Evolutionary conservation across 192 early-diverging fungal species (phyloP), one percentile per base, ranked within the genome.

Genomic region (Funneliformis mosseae): DNA sequence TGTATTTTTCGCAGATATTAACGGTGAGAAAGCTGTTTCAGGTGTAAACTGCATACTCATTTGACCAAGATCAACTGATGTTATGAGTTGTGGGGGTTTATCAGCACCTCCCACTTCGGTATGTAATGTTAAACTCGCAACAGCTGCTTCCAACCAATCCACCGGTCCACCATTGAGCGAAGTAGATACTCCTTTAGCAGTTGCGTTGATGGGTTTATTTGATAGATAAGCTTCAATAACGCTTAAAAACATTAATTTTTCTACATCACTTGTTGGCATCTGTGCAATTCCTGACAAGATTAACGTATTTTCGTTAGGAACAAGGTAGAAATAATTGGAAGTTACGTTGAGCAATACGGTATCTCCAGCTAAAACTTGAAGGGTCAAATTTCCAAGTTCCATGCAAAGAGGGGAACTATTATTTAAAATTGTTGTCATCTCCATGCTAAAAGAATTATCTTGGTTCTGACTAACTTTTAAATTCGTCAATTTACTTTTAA

Each of bases 371-470:
- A 28, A 25, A 78, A 85, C 79, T 11, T 63, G 68, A 23, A 83
- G 41, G 0, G 27, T 60, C 33, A 86, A 80, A 27, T 81, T 82
- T 48, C 90, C 90, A 66, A 90, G 84, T 71, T 90, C 81, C 21
- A 91, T 84, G 63, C 85, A 83, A 72, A 91, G 81, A 74, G 85
- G 84, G 23, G 88, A 89, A 28, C 89, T 87, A 79, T 87, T 89
- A 41, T 76, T 66, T 25, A 91, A 68, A 12, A 64, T 78, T n/a
- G 82, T 80, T 43, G 42, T 0, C 6, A 3, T 3, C n/a, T 43
- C 9, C 10, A n/a, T 0, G 1, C 9, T 0, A n/a, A 11, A 0
- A 10, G 33, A 1, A 28, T 25, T 66, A 33, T 33, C 23, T 0
- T 4, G 12, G 21, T 33, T 33, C 27, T 66, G 38, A 0, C 77